A percentile compares a stretch with the other conserved stretches of the same genome.
Evolutionary conservation across 2,329 filamentous ascomycete genomes (phyloP).

Genomic region (Lachnellula hyalina): DNA sequence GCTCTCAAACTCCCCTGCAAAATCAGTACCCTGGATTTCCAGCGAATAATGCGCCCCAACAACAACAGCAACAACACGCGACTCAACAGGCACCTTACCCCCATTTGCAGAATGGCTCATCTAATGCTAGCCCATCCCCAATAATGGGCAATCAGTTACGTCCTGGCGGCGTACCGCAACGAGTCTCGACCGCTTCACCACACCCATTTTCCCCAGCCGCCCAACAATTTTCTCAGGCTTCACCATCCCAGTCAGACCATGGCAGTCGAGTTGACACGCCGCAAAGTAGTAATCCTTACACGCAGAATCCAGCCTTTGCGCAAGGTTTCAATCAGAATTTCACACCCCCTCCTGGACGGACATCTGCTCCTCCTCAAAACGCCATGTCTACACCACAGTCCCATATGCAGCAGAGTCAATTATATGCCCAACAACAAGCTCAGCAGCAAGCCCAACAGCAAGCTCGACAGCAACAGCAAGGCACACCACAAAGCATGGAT

Average conservation of each 20-base stretch:
- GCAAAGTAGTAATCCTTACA: slow-evolving; percentile 61
- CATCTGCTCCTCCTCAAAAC: slow-evolving; percentile 49
- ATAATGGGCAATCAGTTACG: slow-evolving; percentile 80
- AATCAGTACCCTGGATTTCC: slow-evolving; percentile 67
- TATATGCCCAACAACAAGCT: slow-evolving; percentile 20
- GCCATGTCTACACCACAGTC: slow-evolving; percentile 46
- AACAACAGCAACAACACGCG: slow-evolving; percentile 50
- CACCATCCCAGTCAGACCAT: slow-evolving; percentile 72
- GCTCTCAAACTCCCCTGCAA: slow-evolving; percentile 88
- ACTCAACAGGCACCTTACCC: slow-evolving; percentile 67
- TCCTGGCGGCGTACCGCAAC: slow-evolving; percentile 65
- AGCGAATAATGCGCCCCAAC: slow-evolving; percentile 53
- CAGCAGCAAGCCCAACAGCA: slow-evolving; percentile 17
- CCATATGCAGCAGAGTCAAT: slow-evolving; percentile 35
- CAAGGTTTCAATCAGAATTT: slow-evolving; percentile 56
- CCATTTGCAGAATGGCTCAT: slow-evolving; percentile 76
- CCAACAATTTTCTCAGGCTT: slow-evolving; percentile 70
- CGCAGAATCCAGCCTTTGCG: slow-evolving; percentile 52
- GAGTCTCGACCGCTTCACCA: slow-evolving; percentile 87
- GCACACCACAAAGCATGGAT: slow-evolving; percentile 52
- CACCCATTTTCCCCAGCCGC: slow-evolving; percentile 80
- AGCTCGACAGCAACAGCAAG: slow-evolving; percentile 31
- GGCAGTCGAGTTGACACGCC: slow-evolving; percentile 61
- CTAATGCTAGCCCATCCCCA: slow-evolving; percentile 85
- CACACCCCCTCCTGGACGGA: slow-evolving; percentile 49